Percentiles rank a stretch among this genome's conserved stretches.
phyloP scores from a whole-genome alignment of 495 filamentous ascomycete species.

The Symbiotaphrina buchneri region DNA sequence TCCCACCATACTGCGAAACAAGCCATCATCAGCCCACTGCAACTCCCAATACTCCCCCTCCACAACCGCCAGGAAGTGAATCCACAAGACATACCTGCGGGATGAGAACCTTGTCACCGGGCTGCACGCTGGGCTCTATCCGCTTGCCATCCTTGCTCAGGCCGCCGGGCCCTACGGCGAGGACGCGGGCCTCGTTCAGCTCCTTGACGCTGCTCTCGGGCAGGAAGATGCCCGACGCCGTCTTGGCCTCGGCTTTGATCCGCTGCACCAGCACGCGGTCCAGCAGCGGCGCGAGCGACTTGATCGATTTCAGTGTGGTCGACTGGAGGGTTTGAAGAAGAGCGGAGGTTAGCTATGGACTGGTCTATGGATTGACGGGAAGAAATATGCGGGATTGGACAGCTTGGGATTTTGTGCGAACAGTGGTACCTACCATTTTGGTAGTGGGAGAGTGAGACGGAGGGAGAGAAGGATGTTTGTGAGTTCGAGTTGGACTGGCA shows the following conservation, averaged over 20 bases:
- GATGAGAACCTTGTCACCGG: conserved; percentile 88
- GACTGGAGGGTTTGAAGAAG: conserved; percentile 3
- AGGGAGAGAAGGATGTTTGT: too few species aligned
- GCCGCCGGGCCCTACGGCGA: conserved; percentile 81
- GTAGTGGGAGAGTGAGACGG: too few species aligned
- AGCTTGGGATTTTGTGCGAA: too few species aligned
- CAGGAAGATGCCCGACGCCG: conserved; percentile 87
- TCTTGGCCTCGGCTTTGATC: conserved; percentile 92
- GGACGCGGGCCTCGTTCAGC: conserved; percentile 86
- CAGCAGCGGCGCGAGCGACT: conserved; percentile 83
- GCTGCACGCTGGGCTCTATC: conserved; percentile 51
- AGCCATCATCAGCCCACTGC: conserved; percentile 12
- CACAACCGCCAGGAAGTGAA: conserved; percentile 3
- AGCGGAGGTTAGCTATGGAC: background rate
- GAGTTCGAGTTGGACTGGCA: too few species aligned
- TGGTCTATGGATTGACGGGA: background rate
- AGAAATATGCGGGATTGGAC: too few species aligned
- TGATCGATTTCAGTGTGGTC: conserved; percentile 72
- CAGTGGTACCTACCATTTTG: too few species aligned
- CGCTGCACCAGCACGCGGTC: conserved; percentile 98
- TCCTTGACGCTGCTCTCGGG: conserved; percentile 95
- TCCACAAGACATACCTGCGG: conserved; percentile 47
- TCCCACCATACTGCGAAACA: conserved; percentile 61
- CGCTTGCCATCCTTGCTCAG: conserved; percentile 75
- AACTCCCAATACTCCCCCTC: background rate